Base-by-base conservation (phyloP, 78 protist genomes). In the Dictyostelium intermedium region DNA sequence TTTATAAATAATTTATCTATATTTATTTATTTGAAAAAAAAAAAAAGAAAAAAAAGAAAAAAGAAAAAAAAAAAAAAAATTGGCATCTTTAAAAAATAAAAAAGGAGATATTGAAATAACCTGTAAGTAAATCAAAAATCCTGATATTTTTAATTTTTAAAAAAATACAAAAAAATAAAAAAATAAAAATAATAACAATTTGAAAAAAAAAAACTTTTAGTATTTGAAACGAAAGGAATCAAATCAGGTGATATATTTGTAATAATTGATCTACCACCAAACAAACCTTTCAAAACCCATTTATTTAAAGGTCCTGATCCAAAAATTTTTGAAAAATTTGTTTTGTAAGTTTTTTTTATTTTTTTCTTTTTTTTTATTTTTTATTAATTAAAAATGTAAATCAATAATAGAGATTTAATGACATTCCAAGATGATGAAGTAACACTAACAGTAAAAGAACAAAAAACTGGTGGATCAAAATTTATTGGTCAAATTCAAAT, bases 351-450 rank as follows among this genome's bases (percentile, higher is more conserved):
- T 14, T 18, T 5, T 10, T 30, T 20, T 16, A 16, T 13, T 50
- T 50, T 50, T 50, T 50, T 50, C 3, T 50, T 50, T 16, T 16
- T 50, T 50, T 50, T 13, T 50, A 16, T 50, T 50, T 50, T 10
- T 11, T 13, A 2, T 47, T 9, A 9, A 1, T n/a, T 18, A 72
- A 72, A 32, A 39, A 1, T 39, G 10, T n/a, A 9, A 10, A 69
- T 69, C 4, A 30, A 72, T 72, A 35, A 18, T 53, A 87, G 92
- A 43, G 93, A 89, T 69, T 80, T 89, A 45, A 89, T 89, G 93
- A 80, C 93, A 53, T 89, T 89, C 30, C 83, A 89, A 79, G 93
- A 89, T 89, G 93, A 89, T 30, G 93, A 89, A 47, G 72, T 89
- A 23, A 34, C 63, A 37, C 25, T 89, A 32, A 50, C 63, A 30